Conservation (phyloP, 23 red algal genomes). For the Gracilaria caudata region DNA sequence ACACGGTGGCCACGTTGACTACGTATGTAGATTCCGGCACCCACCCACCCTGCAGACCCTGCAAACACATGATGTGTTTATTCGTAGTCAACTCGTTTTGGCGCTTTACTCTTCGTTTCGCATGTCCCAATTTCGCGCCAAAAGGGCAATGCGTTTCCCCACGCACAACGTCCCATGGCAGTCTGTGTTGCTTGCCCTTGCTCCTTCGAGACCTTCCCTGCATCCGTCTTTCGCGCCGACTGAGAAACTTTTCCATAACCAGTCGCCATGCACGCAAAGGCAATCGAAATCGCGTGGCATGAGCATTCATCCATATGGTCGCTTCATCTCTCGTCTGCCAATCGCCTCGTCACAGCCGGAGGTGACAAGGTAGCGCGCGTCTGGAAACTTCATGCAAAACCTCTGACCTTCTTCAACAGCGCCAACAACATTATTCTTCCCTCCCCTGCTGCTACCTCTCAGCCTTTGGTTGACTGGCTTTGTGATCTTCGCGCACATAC, state of each 20-base stretch:
- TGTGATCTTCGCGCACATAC: constrained; percentile 72
- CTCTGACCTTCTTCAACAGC: not conserved
- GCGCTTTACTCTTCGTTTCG: not conserved
- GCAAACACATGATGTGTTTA: too few relatives aligned
- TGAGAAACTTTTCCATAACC: not conserved
- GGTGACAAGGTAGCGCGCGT: constrained; percentile 74
- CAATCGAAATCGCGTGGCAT: constrained; percentile 73
- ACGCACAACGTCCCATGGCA: too few relatives aligned
- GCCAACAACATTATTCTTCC: not conserved
- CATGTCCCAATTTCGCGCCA: not conserved
- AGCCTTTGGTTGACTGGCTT: constrained; percentile 66
- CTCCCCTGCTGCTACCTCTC: not conserved
- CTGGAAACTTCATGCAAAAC: constrained; percentile 30
- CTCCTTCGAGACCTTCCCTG: not conserved
- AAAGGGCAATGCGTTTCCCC: not conserved
- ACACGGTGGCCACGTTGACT: not conserved
- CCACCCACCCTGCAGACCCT: too few relatives aligned
- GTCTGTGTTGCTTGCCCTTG: not conserved
- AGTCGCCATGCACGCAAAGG: constrained; percentile 43
- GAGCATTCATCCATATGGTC: constrained; percentile 66
- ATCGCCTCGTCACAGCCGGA: constrained; percentile 72
- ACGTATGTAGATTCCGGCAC: too few relatives aligned
- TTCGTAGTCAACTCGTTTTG: not conserved
- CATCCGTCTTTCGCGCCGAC: not conserved
- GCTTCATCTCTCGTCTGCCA: constrained; percentile 35